Conservation (phyloP, 441 rosid genomes). For the Biscutella laevigata region DNA sequence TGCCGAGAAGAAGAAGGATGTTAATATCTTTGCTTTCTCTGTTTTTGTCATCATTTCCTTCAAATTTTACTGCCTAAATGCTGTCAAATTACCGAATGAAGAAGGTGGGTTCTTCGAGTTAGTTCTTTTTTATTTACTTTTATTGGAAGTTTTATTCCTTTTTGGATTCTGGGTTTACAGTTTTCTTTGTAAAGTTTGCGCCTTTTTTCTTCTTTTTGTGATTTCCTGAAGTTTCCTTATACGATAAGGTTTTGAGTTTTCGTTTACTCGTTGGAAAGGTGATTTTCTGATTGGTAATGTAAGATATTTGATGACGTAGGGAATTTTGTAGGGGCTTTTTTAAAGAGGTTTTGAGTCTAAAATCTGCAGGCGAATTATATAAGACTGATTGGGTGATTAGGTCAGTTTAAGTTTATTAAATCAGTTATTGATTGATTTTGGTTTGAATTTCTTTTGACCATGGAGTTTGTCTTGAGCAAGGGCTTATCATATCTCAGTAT, state of each 20-base stretch:
- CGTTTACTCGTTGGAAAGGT: background rate
- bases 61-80: slow-evolving; percentile 27
- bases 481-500: background rate
- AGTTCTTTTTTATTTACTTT: background rate
- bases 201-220: background rate
- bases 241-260: slow-evolving; percentile 3
- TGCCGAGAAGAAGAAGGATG: slow-evolving; percentile 21
- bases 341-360: background rate
- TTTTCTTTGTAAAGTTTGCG: background rate
- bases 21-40: slow-evolving; percentile 27
- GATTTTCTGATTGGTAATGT: too few species aligned
- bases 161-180: slow-evolving; percentile 14
- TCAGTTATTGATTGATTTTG: background rate
- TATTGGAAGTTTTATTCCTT: too few species aligned
- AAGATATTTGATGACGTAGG: background rate
- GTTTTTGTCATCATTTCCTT: slow-evolving; percentile 40
- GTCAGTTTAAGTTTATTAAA: background rate
- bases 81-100: slow-evolving; percentile 39
- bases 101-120: slow-evolving; percentile 45
- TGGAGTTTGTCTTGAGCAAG: too few species aligned
- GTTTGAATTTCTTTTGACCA: background rate
- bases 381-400: background rate
- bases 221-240: background rate
- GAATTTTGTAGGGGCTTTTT: background rate
- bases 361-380: background rate